phyloP scores from a whole-genome alignment of 805 yeast species.

The Candida maris region DNA sequence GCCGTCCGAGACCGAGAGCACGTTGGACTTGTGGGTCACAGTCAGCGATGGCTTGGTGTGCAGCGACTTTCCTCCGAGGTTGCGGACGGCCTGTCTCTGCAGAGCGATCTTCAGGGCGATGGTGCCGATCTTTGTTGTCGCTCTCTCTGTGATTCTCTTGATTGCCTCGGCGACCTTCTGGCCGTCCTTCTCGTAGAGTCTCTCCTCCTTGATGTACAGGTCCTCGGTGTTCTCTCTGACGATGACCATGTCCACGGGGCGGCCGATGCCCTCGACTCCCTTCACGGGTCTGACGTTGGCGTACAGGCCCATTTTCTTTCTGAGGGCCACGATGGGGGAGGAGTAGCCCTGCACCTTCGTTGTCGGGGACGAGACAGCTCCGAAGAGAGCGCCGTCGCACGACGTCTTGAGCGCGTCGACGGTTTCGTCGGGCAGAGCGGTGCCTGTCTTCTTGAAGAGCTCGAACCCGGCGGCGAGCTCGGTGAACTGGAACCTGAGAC shows the following conservation, averaged over 20 bases:
- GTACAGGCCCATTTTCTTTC: slow-evolving; percentile 90
- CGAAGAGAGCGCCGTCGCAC: slow-evolving; percentile 97
- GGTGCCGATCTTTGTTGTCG: slow-evolving; percentile 80
- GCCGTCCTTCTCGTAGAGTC: slow-evolving; percentile 72
- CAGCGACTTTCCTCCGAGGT: slow-evolving; percentile 52
- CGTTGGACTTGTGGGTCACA: slow-evolving; percentile 95
- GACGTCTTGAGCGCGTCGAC: slow-evolving; percentile 68
- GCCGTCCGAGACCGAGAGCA: slow-evolving; percentile 88
- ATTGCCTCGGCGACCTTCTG: slow-evolving; percentile 94
- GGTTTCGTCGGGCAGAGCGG: slow-evolving; percentile 92
- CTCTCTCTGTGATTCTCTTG: slow-evolving; percentile 89
- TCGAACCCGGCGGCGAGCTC: slow-evolving; percentile 93
- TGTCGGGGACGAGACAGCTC: slow-evolving; percentile 95
- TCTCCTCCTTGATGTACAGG: slow-evolving; percentile 92
- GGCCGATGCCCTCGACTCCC: slow-evolving; percentile 78
- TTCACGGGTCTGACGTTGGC: slow-evolving; percentile 98
- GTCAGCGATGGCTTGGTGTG: slow-evolving; percentile 66
- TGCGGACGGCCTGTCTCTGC: slow-evolving; percentile 80
- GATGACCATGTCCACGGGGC: slow-evolving; percentile 95
- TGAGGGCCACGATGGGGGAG: slow-evolving; percentile 97
- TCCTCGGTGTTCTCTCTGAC: slow-evolving; percentile 99
- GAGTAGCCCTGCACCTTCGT: slow-evolving; percentile 94
- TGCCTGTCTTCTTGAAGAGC: slow-evolving; percentile 89
- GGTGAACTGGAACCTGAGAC: slow-evolving; percentile 79
- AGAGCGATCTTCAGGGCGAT: slow-evolving; percentile 91